These are phyloP conservation scores for Coniochaeta ligniaria DNA, from an alignment of 2,329 filamentous ascomycete genomes.

Conservation along the genomic window DNA sequence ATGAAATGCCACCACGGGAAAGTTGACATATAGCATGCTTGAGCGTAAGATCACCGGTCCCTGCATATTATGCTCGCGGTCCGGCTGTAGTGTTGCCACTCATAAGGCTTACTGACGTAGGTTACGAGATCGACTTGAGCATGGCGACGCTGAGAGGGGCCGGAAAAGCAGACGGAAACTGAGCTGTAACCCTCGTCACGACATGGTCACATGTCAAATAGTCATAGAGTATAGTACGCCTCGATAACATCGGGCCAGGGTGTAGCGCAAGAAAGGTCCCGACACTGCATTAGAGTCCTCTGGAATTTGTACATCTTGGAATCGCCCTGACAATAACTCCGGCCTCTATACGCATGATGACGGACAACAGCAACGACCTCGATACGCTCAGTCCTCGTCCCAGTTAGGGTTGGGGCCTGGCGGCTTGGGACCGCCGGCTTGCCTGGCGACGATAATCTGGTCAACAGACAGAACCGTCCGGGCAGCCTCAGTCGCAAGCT, in stretches of 20 bases:
- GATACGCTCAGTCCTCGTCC: constrained; percentile 48
- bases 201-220: background rate
- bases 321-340: background rate
- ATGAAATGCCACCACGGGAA: background rate
- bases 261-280: background rate
- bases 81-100: background rate
- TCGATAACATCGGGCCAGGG: background rate
- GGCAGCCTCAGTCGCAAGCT: constrained; percentile 89
- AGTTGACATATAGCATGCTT: background rate
- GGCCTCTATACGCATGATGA: background rate
- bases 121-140: background rate
- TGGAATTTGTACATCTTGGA: background rate
- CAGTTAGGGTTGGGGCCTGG: constrained; percentile 83
- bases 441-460: constrained; percentile 97
- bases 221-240: background rate
- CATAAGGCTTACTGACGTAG: background rate
- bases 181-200: background rate
- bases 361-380: background rate
- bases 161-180: background rate
- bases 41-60: background rate
- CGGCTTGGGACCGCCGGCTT: constrained; percentile 95
- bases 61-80: background rate
- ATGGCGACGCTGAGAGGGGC: background rate
- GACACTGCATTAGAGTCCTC: background rate
- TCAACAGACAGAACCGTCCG: constrained; percentile 93